Conservation (phyloP, 371 early-diverging fungal genomes). For the Dichotomocladium elegans region DNA sequence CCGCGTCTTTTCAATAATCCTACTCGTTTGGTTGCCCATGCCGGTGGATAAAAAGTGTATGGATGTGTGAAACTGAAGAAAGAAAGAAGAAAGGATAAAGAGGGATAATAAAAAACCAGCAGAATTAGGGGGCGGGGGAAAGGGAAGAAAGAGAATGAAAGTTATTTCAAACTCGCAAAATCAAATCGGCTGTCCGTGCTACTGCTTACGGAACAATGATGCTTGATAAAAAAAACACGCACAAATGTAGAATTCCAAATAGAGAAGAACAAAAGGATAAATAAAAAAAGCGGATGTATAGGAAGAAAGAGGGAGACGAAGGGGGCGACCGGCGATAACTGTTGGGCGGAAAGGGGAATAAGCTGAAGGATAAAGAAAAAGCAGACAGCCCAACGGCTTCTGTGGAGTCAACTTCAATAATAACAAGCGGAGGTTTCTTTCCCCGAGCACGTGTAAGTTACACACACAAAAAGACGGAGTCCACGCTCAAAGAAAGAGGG, state of each 20-base stretch:
- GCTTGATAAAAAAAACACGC: too few relatives aligned
- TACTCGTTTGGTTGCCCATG: slow-evolving; percentile 47
- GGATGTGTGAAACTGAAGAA: neutral
- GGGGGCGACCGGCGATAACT: neutral
- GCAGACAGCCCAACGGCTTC: too few relatives aligned
- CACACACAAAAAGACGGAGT: too few relatives aligned
- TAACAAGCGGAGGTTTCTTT: too few relatives aligned
- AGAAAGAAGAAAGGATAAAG: neutral
- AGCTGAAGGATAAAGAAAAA: neutral
- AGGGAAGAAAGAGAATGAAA: neutral
- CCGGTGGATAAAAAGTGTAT: neutral
- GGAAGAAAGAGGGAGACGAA: neutral
- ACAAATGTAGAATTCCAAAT: too few relatives aligned
- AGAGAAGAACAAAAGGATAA: neutral
- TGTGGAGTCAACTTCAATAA: too few relatives aligned
- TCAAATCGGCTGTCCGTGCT: too few relatives aligned
- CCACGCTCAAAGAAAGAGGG: too few relatives aligned
- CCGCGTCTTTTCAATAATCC: slow-evolving; percentile 33
- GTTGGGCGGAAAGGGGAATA: neutral
- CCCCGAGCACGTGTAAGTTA: too few relatives aligned
- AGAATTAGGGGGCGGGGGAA: neutral
- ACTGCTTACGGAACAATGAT: too few relatives aligned
- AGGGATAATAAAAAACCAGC: neutral
- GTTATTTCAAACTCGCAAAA: too few relatives aligned
- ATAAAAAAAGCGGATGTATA: neutral